Base-by-base conservation (phyloP, 176 grass and related monocot genomes). In the Dendrocalamus sinicus region DNA sequence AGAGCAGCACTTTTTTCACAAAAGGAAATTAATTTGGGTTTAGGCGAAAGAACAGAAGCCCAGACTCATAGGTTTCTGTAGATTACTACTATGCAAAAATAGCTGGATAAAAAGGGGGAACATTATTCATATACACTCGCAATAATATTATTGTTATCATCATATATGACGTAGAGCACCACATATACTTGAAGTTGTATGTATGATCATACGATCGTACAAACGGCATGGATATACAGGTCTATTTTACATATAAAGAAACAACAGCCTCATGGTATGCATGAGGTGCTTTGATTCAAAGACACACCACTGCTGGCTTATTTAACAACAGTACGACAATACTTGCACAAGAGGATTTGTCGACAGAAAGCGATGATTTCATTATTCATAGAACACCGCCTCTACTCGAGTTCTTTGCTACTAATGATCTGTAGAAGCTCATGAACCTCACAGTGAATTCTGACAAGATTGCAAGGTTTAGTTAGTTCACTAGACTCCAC, bases 391-490 rank as follows among this genome's bases (percentile, higher is more conserved):
- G 43, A 83, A 66, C 35, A 39, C 61, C 15, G 2, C 19, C 84
- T 73, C 60, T 83, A 37, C 39, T 80, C 4, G 53, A 66, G 54
- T 64, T 90, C 88, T 94, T 92, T 26, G 82, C 72, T 55, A 48
- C 67, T 61, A 88, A 15, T 0, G 93, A 92, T 78, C 81, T 92
- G 85, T 92, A 90, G 68, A 83, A 86, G 78, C 93, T 86, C 82
- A 92, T 88, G 85, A 94, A 94, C 69, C 86, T 92, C n/a, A 91
- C 93, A 9, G 78, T 90, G 47, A 94, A 94, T 86, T 94, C 93
- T 94, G 93, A 47, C 7, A 44, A 79, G 32, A 84, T 70, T 40
- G 5, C 43, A 86, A 40, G 39, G 51, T 63, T 88, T 50, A 67
- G 40, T 80, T 50, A 68, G 13, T 77, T 59, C 16, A 45, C 32